These are phyloP conservation scores for Raddia guianensis DNA, from an alignment of 176 grass and related monocot species.

Conservation along the genomic window DNA sequence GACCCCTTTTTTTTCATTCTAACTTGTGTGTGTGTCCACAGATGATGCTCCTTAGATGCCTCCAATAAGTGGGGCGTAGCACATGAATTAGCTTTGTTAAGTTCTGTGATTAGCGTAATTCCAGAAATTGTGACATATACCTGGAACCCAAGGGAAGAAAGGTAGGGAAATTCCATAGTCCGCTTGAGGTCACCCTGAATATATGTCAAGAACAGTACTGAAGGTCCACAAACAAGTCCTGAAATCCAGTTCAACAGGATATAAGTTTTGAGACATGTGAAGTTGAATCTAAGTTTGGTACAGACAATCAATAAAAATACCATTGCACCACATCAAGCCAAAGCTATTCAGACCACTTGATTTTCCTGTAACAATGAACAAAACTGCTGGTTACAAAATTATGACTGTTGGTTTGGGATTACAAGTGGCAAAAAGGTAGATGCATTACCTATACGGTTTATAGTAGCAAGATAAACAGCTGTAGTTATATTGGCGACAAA, in stretches of 20 bases:
- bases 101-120: slow-evolving; percentile 14
- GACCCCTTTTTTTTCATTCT: not conserved
- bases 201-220: slow-evolving; percentile 86
- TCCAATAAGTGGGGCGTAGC: not conserved
- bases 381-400: slow-evolving; percentile 33
- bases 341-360: slow-evolving; percentile 94
- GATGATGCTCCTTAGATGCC: slow-evolving; percentile 20
- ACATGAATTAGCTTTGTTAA: not conserved
- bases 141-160: slow-evolving; percentile 83
- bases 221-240: slow-evolving; percentile 95
- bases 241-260: slow-evolving; percentile 43
- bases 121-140: slow-evolving; percentile 34
- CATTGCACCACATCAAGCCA: slow-evolving; percentile 99
- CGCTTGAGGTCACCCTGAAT: slow-evolving; percentile 74
- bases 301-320: slow-evolving; percentile 50
- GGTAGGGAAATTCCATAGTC: slow-evolving; percentile 84
- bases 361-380: slow-evolving; percentile 66
- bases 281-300: slow-evolving; percentile 21
- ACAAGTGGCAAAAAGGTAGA: slow-evolving; percentile 17
- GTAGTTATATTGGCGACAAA: slow-evolving; percentile 94
- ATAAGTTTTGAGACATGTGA: slow-evolving; percentile 22
- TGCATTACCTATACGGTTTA: slow-evolving; percentile 85
- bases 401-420: not conserved
- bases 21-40: not conserved
- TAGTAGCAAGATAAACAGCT: slow-evolving; percentile 98